Percentiles rank a stretch among this genome's conserved stretches.
Conservation (phyloP, 192 early-diverging fungal genomes). For the Entomortierella parvispora region DNA sequence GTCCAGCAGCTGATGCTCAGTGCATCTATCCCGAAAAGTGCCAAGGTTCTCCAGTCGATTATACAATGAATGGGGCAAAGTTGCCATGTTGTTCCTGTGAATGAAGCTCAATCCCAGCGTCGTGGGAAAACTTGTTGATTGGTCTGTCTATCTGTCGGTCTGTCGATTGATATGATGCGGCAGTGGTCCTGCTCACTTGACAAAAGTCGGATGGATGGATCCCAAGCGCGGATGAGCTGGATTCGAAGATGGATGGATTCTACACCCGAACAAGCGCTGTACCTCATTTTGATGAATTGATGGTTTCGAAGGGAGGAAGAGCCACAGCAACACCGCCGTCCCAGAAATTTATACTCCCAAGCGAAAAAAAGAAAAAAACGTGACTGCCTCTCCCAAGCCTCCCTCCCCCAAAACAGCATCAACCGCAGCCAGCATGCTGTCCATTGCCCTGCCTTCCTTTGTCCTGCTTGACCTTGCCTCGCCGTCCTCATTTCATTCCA, state of each 20-base stretch:
- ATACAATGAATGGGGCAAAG: no score
- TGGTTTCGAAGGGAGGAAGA: slow-evolving; percentile 50
- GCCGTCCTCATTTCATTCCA: background rate
- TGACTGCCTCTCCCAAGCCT: background rate
- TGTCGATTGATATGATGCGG: background rate
- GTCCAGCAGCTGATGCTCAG: no score
- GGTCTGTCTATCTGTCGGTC: no score
- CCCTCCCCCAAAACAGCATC: background rate
- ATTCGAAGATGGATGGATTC: slow-evolving; percentile 22
- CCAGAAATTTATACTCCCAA: no score
- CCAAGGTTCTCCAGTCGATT: no score
- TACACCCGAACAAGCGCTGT: slow-evolving; percentile 5
- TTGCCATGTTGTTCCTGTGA: no score
- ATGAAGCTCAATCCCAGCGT: background rate
- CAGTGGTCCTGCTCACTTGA: no score
- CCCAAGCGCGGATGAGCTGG: background rate
- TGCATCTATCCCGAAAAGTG: no score
- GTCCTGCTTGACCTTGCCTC: background rate
- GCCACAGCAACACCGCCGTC: slow-evolving; percentile 13
- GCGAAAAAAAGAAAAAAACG: background rate
- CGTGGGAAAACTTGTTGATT: no score
- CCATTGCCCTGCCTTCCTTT: no score
- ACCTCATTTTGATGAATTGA: slow-evolving; percentile 53
- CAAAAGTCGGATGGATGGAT: slow-evolving; percentile 1
- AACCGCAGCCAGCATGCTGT: no score